Percentiles rank a stretch among this genome's conserved stretches.
Evolutionary conservation across 805 yeast species (phyloP).

Genomic region (Blastobotrys parvus): DNA sequence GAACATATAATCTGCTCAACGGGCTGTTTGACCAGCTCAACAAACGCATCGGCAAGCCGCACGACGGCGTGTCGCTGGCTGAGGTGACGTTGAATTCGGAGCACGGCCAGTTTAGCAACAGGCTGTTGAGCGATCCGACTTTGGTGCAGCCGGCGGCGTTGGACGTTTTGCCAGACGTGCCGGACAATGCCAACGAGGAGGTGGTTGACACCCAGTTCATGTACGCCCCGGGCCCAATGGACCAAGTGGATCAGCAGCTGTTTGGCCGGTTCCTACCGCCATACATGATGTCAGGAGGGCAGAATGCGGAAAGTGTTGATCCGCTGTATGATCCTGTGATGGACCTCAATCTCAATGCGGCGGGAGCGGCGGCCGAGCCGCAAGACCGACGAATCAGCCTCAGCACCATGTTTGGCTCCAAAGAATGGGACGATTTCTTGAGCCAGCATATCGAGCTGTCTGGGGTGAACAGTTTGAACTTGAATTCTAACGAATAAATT

Average conservation of each 20-base stretch:
- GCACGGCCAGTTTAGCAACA: background rate
- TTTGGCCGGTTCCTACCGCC: conserved; percentile 83
- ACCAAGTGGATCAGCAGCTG: conserved; percentile 72
- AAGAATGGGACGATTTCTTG: conserved; percentile 20
- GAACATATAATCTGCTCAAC: conserved; percentile 74
- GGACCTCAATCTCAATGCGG: background rate
- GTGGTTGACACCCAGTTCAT: conserved; percentile 9
- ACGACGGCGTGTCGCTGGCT: background rate
- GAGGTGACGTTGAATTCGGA: background rate
- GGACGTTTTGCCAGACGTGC: background rate
- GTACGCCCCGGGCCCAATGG: conserved; percentile 77
- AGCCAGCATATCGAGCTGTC: conserved; percentile 16
- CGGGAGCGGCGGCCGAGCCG: background rate
- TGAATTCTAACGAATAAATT: background rate
- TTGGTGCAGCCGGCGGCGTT: background rate
- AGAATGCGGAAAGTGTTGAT: background rate
- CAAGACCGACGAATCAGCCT: background rate
- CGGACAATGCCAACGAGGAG: background rate
- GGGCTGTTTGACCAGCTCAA: conserved; percentile 38
- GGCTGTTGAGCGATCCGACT: background rate
- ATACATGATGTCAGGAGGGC: conserved; percentile 46
- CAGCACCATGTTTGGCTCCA: background rate
- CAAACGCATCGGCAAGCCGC: conserved; percentile 8
- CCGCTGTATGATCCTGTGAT: background rate
- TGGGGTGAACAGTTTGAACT: conserved; percentile 14